Conservation (phyloP, 441 rosid species). For the Gossypium lobatum region DNA sequence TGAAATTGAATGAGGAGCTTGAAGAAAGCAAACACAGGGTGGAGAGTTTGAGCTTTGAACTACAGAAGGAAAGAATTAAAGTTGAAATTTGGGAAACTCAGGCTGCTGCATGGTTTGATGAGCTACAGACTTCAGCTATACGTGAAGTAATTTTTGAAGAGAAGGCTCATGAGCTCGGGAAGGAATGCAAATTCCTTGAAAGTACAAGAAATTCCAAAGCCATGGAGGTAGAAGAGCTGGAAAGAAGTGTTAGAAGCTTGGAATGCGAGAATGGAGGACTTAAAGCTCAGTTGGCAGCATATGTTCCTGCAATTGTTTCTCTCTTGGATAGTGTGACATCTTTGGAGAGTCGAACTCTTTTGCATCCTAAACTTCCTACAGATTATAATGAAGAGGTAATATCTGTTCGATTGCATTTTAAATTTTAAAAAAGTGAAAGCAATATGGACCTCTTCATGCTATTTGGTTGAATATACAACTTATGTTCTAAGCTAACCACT, state of each 20-base stretch:
- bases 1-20: constrained; percentile 35
- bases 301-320: constrained; percentile 45
- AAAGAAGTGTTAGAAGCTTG: constrained; percentile 46
- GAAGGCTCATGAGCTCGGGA: constrained; percentile 46
- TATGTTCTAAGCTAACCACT: neutral
- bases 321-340: constrained; percentile 55
- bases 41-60: constrained; percentile 45
- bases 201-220: constrained; percentile 31
- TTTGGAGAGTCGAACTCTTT: constrained; percentile 46
- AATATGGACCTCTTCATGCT: neutral
- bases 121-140: constrained; percentile 49
- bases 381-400: constrained; percentile 41
- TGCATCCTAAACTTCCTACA: constrained; percentile 26
- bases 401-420: constrained; percentile 5
- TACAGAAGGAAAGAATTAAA: constrained; percentile 40
- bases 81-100: constrained; percentile 52
- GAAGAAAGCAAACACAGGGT: constrained; percentile 45
- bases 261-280: constrained; percentile 58
- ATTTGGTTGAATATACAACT: constrained; percentile 2
- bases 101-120: constrained; percentile 40
- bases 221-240: constrained; percentile 49
- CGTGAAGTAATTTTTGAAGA: constrained; percentile 54
- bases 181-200: constrained; percentile 40
- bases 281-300: constrained; percentile 43
- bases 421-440: constrained; percentile 13